Conservation (phyloP, 768 basidiomycete genomes). For the Trichaptum fuscoviolaceum region DNA sequence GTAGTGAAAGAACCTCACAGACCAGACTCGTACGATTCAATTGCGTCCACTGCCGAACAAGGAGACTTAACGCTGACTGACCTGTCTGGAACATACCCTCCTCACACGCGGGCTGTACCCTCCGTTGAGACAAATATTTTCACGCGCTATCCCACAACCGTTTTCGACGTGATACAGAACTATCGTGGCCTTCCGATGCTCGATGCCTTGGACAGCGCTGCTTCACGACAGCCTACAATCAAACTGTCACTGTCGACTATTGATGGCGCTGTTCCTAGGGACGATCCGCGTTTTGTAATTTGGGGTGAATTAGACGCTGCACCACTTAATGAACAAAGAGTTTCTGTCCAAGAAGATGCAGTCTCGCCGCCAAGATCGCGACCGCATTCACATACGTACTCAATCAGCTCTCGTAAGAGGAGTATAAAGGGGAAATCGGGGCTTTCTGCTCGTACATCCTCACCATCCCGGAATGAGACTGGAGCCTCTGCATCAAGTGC, state of each 20-base stretch:
- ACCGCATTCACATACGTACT: conserved; percentile 17
- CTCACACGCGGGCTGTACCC: background rate
- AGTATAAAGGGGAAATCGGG: conserved; percentile 20
- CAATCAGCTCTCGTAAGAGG: conserved; percentile 31
- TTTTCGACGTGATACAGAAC: conserved; percentile 78
- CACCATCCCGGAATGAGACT: background rate
- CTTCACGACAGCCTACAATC: conserved; percentile 61
- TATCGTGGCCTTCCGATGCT: conserved; percentile 72
- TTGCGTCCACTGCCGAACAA: conserved; percentile 33
- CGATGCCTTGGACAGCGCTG: conserved; percentile 55
- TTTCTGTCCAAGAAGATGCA: background rate
- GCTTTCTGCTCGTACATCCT: background rate
- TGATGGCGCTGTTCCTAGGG: conserved; percentile 66
- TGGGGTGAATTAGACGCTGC: conserved; percentile 60
- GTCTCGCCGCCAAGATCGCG: conserved; percentile 29
- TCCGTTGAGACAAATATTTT: background rate
- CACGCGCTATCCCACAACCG: conserved; percentile 61
- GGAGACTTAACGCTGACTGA: conserved; percentile 19
- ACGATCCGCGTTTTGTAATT: conserved; percentile 88
- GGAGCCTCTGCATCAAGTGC: background rate
- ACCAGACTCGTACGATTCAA: background rate
- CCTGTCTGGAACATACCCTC: background rate
- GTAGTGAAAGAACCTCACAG: background rate
- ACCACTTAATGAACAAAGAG: background rate
- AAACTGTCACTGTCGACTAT: conserved; percentile 64